Conservation (phyloP, 192 early-diverging fungal genomes). For the Geosiphon pyriformis region DNA sequence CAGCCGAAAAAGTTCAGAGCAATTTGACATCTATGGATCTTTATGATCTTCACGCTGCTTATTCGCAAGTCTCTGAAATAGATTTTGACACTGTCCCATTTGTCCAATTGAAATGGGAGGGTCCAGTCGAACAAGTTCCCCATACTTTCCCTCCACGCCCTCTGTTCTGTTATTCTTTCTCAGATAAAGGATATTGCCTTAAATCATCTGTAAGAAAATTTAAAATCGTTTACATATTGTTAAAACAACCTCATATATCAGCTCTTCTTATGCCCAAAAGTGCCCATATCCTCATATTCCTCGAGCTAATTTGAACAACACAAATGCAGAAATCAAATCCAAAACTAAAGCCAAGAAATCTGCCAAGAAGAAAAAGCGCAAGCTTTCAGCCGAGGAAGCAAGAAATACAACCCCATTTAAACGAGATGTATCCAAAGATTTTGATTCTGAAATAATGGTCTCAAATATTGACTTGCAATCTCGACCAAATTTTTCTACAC, state of each 20-base stretch:
- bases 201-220: neutral
- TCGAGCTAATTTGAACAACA: neutral
- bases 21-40: neutral
- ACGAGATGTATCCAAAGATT: neutral
- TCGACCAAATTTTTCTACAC: neutral
- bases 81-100: constrained; percentile 23
- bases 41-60: constrained; percentile 15
- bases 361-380: neutral
- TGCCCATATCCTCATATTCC: neutral
- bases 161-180: neutral
- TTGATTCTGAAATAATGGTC: neutral
- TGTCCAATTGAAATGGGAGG: constrained; percentile 29
- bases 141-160: constrained; percentile 28
- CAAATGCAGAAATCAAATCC: neutral
- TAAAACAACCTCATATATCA: neutral
- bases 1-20: neutral
- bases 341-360: neutral
- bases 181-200: neutral
- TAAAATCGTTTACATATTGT: neutral
- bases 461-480: neutral
- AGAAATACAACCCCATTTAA: neutral
- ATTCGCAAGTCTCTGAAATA: neutral
- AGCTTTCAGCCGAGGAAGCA: neutral
- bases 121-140: constrained; percentile 26
- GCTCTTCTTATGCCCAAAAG: neutral